Conservation (phyloP, 2,329 filamentous ascomycete species). For the Xylariaceae sp. region DNA sequence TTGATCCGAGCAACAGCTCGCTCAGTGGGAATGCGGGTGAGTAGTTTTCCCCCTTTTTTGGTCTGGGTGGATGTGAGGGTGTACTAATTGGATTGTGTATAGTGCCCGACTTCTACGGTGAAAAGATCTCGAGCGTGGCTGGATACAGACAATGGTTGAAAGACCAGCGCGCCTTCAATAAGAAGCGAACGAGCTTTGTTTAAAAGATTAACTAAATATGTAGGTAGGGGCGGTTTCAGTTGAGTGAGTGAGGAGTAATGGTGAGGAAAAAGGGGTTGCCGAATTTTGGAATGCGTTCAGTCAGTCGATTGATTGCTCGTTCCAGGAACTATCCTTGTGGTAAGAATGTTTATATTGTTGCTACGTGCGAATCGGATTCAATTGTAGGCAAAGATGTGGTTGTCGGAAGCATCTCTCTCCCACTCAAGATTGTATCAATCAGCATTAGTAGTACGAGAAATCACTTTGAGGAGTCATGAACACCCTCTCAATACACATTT, state of each 20-base stretch:
- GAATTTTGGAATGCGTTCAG: background rate
- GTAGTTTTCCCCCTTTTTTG: conserved; percentile 17
- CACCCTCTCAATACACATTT: conserved; percentile 17
- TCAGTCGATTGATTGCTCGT: background rate
- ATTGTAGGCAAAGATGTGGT: conserved; percentile 15
- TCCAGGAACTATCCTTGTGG: conserved; percentile 10
- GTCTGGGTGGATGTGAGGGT: background rate
- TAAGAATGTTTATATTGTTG: conserved; percentile 10
- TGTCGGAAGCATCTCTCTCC: conserved; percentile 30
- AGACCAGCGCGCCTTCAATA: conserved; percentile 95
- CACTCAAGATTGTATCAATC: conserved; percentile 22
- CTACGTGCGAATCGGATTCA: conserved; percentile 13
- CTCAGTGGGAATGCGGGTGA: conserved; percentile 71
- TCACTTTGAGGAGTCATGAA: conserved; percentile 19
- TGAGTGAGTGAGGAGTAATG: background rate
- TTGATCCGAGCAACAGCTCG: conserved; percentile 84
- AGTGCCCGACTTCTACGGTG: conserved; percentile 96
- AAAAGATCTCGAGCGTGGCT: conserved; percentile 91
- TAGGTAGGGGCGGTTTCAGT: conserved; percentile 16
- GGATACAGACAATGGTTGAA: conserved; percentile 95
- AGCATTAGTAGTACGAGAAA: conserved; percentile 21
- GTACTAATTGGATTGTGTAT: background rate
- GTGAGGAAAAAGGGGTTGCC: background rate
- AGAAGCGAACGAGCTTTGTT: conserved; percentile 68
- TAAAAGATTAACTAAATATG: conserved; percentile 28